These are phyloP conservation scores for Apiospora arundinis DNA, from an alignment of 2,329 filamentous ascomycete genomes.

Conservation along the genomic window DNA sequence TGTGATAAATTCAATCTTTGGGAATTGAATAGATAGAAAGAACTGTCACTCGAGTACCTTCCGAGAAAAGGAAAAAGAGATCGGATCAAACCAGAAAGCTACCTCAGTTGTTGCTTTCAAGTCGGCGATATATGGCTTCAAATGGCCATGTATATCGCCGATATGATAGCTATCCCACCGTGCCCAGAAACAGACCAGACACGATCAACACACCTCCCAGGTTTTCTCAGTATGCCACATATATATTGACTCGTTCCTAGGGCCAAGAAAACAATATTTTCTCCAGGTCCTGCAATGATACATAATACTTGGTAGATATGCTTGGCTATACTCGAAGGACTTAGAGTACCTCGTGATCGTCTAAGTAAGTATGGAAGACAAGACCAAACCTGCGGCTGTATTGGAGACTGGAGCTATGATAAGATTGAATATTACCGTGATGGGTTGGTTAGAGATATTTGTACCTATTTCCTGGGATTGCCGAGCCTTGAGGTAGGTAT, in stretches of 20 bases:
- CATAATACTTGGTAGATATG: neutral
- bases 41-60: neutral
- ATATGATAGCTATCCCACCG: neutral
- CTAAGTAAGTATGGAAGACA: neutral
- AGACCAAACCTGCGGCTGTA: neutral
- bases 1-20: neutral
- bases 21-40: neutral
- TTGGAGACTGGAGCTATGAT: neutral
- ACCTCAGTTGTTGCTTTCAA: neutral
- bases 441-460: too few species aligned
- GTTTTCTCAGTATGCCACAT: neutral
- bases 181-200: neutral
- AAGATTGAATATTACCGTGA: too few species aligned
- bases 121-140: neutral
- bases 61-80: neutral
- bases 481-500: too few species aligned
- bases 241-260: neutral
- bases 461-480: too few species aligned
- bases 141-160: neutral
- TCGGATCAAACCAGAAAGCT: neutral
- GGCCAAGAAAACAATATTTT: neutral
- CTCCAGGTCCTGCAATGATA: neutral
- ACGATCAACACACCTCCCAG: neutral
- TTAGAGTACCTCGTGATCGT: neutral
- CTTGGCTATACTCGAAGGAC: neutral